These are phyloP conservation scores for Xylaria sp. DNA, from an alignment of 2,329 filamentous ascomycete genomes.

Conservation along the genomic window DNA sequence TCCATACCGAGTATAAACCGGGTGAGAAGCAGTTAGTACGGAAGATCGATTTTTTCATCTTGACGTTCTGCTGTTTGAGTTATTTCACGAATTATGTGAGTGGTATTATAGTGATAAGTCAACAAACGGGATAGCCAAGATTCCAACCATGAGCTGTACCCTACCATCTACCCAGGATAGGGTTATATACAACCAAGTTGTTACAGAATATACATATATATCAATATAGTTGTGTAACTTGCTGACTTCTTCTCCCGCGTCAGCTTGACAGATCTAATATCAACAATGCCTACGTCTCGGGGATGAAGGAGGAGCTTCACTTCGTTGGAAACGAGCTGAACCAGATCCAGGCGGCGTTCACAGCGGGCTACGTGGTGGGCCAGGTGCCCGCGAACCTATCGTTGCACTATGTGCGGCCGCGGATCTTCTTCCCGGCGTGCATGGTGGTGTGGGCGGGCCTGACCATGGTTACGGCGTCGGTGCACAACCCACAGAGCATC, in stretches of 20 bases:
- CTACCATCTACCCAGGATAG: not conserved
- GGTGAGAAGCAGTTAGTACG: slow-evolving; percentile 59
- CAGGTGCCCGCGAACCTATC: slow-evolving; percentile 71
- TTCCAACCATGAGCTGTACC: not conserved
- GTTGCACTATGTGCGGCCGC: slow-evolving; percentile 70
- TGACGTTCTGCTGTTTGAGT: slow-evolving; percentile 70
- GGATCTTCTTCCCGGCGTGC: slow-evolving; percentile 72
- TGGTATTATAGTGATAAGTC: not conserved
- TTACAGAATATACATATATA: not conserved
- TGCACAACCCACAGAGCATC: slow-evolving; percentile 62
- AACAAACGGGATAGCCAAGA: not conserved
- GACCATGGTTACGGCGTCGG: slow-evolving; percentile 69
- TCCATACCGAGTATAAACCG: slow-evolving; percentile 47
- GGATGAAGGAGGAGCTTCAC: slow-evolving; percentile 62
- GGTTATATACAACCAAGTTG: not conserved
- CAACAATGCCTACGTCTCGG: slow-evolving; percentile 64
- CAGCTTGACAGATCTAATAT: slow-evolving; percentile 63
- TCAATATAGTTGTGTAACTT: not conserved
- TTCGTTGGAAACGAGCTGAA: slow-evolving; percentile 62
- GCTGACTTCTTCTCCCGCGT: not conserved
- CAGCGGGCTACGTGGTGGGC: slow-evolving; percentile 60
- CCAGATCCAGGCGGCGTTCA: slow-evolving; percentile 63
- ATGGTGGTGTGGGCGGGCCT: slow-evolving; percentile 72
- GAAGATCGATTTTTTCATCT: slow-evolving; percentile 72
- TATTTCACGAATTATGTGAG: slow-evolving; percentile 66